phyloP scores from a whole-genome alignment of 73 alveolate species.

The Blepharisma japonicum region DNA sequence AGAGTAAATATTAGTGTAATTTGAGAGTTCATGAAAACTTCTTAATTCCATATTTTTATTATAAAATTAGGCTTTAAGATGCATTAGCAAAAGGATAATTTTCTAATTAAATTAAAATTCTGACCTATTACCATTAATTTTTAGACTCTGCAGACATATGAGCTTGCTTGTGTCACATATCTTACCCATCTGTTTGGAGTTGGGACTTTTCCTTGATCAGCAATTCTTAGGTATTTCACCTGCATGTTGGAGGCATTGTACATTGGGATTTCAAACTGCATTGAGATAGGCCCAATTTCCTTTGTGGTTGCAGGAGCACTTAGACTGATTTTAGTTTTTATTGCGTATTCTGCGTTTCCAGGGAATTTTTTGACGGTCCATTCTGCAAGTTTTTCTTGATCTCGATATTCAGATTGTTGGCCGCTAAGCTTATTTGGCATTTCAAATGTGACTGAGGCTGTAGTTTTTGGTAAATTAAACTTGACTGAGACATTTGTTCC shows the following conservation, averaged over 20 bases:
- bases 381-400: conserved; percentile 51
- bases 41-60: too few relatives aligned
- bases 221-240: conserved; percentile 79
- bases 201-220: conserved; percentile 40
- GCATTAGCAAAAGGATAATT: neutral
- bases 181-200: conserved; percentile 84
- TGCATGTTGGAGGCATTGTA: conserved; percentile 93
- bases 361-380: conserved; percentile 69
- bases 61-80: too few relatives aligned
- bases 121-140: neutral
- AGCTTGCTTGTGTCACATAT: conserved; percentile 71
- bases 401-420: conserved; percentile 56
- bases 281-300: conserved; percentile 84
- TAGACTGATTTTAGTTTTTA: conserved; percentile 39
- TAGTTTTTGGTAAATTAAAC: conserved; percentile 69
- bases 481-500: conserved; percentile 60
- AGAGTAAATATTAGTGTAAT: conserved; percentile 7
- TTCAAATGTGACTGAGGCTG: conserved; percentile 59
- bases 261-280: conserved; percentile 97
- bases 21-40: neutral
- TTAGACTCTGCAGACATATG: conserved; percentile 62
- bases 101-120: neutral
- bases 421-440: conserved; percentile 43
- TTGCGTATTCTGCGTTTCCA: conserved; percentile 71
- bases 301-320: conserved; percentile 35